phyloP scores from a whole-genome alignment of 2,329 filamentous ascomycete genomes.

The Dactylella cylindrospora region DNA sequence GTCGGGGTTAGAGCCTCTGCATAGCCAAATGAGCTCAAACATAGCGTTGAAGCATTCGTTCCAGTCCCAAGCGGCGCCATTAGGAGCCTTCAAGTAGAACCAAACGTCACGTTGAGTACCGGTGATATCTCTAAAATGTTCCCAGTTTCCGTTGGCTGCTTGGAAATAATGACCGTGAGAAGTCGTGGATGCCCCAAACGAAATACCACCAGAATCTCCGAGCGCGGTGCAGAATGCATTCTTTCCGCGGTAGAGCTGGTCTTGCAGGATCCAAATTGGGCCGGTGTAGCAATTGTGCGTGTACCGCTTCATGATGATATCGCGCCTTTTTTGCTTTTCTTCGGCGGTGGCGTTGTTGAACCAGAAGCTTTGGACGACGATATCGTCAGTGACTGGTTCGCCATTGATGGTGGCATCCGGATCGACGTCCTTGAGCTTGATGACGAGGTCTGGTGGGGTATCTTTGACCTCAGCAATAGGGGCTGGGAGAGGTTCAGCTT shows the following conservation, averaged over 20 bases:
- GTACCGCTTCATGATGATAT: background rate
- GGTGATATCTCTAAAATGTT: constrained; percentile 5
- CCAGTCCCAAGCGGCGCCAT: background rate
- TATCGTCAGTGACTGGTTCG: no score
- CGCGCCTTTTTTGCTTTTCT: background rate
- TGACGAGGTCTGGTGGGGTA: background rate
- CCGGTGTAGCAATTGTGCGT: background rate
- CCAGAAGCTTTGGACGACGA: background rate
- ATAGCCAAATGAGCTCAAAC: constrained; percentile 10
- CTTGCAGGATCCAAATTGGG: constrained; percentile 12
- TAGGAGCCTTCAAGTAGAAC: constrained; percentile 1
- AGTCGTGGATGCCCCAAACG: background rate
- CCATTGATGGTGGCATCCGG: constrained; percentile 1
- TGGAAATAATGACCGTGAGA: constrained; percentile 1
- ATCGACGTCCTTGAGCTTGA: constrained; percentile 2
- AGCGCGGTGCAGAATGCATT: background rate
- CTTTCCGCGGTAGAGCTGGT: constrained; percentile 3
- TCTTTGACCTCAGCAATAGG: background rate
- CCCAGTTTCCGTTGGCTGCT: background rate
- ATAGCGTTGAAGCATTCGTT: constrained; percentile 9
- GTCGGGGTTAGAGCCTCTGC: constrained; percentile 60
- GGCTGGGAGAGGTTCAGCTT: no score
- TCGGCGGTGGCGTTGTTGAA: background rate
- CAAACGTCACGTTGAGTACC: background rate
- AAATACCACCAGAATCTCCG: background rate